Conservation (phyloP, 148 eudicot species). For the Suaeda aralocaspica region DNA sequence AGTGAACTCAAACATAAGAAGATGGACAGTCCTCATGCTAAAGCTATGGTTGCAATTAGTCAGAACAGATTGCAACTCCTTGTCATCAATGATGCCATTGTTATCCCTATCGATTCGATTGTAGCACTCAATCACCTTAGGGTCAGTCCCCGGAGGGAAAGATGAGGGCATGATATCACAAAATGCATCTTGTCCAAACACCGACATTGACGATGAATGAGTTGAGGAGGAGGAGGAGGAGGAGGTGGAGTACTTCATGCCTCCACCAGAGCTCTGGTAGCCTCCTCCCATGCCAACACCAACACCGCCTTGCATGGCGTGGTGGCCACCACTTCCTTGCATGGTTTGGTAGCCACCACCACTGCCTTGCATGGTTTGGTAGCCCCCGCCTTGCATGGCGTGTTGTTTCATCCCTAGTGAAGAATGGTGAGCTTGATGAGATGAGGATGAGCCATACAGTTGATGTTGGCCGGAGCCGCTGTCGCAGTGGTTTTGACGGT, state of each 20-base stretch:
- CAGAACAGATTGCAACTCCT: constrained; percentile 31
- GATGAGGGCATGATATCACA: constrained; percentile 25
- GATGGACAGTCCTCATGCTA: constrained; percentile 33
- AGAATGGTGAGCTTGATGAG: neutral
- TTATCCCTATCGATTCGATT: constrained; percentile 31
- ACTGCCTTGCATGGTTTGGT: no score
- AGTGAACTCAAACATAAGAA: constrained; percentile 35
- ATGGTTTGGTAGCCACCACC: no score
- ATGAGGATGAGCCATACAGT: neutral
- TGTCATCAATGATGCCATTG: constrained; percentile 28
- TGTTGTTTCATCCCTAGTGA: neutral
- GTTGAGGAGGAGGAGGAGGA: neutral
- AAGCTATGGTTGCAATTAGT: constrained; percentile 25
- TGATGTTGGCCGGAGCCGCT: neutral
- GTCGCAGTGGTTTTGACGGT: constrained; percentile 5
- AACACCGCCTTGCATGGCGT: no score
- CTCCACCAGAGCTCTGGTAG: neutral
- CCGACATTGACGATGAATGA: neutral
- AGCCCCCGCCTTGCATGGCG: no score
- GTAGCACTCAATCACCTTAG: constrained; percentile 29
- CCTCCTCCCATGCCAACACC: no score
- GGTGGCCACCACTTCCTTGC: no score
- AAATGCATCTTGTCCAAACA: constrained; percentile 27
- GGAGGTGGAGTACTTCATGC: constrained; percentile 1
- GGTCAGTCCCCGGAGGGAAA: constrained; percentile 38